Conservation (phyloP, 306 rosid genomes). For the cucumber (Cucumis sativus) region DNA sequence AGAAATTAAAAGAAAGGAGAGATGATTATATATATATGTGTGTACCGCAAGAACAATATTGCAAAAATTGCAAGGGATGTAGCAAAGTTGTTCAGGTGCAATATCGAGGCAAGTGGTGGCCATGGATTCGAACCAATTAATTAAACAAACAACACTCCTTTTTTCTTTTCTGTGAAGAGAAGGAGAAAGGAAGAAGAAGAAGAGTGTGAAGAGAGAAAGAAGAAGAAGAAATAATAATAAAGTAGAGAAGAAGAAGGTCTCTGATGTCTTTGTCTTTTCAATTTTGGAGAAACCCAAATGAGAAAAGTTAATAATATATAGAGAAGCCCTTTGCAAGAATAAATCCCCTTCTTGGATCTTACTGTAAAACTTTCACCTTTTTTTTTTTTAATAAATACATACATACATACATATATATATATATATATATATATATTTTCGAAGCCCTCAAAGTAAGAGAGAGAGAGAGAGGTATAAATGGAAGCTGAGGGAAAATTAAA, state of each 20-base stretch:
- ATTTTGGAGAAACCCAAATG: not conserved
- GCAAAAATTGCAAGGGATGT: constrained; percentile 99
- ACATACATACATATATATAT: not conserved
- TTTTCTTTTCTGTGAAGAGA: not conserved
- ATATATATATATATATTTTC: not conserved
- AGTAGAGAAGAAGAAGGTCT: not conserved
- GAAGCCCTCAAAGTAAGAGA: not conserved
- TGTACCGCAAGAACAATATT: constrained; percentile 93
- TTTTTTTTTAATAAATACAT: not conserved
- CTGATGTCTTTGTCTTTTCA: not conserved
- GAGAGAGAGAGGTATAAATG: not conserved
- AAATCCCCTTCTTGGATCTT: not conserved
- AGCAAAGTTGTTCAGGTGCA: constrained; percentile 89
- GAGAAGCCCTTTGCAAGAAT: not conserved
- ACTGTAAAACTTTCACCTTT: not conserved
- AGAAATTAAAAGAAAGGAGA: not conserved
- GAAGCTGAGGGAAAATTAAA: not conserved
- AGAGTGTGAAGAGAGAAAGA: not conserved
- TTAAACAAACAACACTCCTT: not conserved
- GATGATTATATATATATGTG: not conserved
- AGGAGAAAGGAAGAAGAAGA: not conserved
- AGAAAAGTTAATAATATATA: not conserved
- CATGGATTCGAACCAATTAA: too few relatives aligned
- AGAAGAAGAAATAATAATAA: not conserved
- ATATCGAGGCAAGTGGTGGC: constrained; percentile 37